Evolutionary conservation across 1,284 basidiomycete species (phyloP).

Genomic region (Agroathelia rolfsii): DNA sequence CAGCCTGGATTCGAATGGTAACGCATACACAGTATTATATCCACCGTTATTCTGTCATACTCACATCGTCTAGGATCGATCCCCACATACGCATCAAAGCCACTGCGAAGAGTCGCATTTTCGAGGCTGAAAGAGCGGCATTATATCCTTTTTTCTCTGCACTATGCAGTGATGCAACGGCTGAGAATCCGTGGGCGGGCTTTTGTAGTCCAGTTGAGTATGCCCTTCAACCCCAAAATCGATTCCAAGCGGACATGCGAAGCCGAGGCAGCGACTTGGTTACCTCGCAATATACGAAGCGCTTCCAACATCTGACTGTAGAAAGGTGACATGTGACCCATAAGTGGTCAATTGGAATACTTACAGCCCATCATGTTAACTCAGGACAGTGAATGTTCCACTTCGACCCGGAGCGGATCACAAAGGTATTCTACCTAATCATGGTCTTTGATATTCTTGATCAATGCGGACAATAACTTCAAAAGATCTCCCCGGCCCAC

Average conservation of each 20-base stretch:
- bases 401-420: conserved; percentile 36
- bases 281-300: conserved; percentile 39
- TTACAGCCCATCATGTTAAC: conserved; percentile 5
- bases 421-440: conserved; percentile 23
- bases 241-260: conserved; percentile 49
- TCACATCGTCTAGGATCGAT: conserved; percentile 31
- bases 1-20: conserved; percentile 60
- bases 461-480: conserved; percentile 2
- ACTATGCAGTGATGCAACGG: background rate
- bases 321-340: conserved; percentile 34
- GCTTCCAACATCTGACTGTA: conserved; percentile 28
- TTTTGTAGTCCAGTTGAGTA: conserved; percentile 37
- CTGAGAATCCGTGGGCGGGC: conserved; percentile 26
- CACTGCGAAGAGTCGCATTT: conserved; percentile 20
- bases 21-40: conserved; percentile 5
- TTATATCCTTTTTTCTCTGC: conserved; percentile 37
- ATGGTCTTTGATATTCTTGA: background rate
- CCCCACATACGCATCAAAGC: conserved; percentile 30
- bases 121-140: conserved; percentile 22
- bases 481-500: conserved; percentile 31
- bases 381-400: conserved; percentile 42
- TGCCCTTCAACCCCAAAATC: conserved; percentile 34
- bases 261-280: conserved; percentile 20
- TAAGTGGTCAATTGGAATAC: background rate
- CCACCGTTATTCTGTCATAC: background rate